These are phyloP conservation scores for Pyrenochaeta sp. DNA, from an alignment of 2,329 filamentous ascomycete species.

Conservation along the genomic window DNA sequence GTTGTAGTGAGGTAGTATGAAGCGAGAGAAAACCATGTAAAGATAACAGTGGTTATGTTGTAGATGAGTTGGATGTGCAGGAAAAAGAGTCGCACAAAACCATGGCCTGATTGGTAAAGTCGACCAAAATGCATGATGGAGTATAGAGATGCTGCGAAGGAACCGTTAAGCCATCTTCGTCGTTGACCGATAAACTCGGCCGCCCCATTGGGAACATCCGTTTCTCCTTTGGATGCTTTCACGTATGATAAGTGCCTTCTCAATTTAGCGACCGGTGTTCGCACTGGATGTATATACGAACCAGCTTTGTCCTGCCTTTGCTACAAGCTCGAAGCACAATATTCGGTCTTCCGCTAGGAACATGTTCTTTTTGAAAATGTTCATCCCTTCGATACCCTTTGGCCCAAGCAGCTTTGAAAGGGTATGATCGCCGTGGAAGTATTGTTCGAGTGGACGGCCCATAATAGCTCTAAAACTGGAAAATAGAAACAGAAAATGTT, in stretches of 20 bases:
- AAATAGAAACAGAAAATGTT: too few relatives aligned
- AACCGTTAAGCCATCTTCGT: constrained; percentile 98
- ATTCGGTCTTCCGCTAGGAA: constrained; percentile 99
- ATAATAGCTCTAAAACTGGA: constrained; percentile 97
- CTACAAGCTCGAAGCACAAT: constrained; percentile 97
- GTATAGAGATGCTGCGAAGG: constrained; percentile 96
- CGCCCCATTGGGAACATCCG: constrained; percentile 96
- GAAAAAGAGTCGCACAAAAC: constrained; percentile 98
- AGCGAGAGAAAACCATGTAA: constrained; percentile 81
- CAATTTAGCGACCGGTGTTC: too few relatives aligned
- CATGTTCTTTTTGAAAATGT: constrained; percentile 99
- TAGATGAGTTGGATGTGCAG: constrained; percentile 96
- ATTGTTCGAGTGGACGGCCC: constrained; percentile 95
- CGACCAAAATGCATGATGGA: constrained; percentile 97
- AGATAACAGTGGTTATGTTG: constrained; percentile 86
- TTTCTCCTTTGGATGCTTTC: constrained; percentile 88
- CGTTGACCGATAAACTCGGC: constrained; percentile 97
- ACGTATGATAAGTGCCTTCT: too few relatives aligned
- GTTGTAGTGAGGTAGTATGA: constrained; percentile 97
- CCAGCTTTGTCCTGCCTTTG: constrained; percentile 99
- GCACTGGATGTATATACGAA: too few relatives aligned
- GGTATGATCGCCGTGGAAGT: constrained; percentile 99
- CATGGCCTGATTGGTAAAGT: constrained; percentile 99
- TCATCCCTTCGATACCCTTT: constrained; percentile 99
- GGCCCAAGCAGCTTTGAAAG: constrained; percentile 93